Percentiles rank a stretch among this genome's conserved stretches.
These are phyloP conservation scores for Schwanniomyces pseudopolymorphus DNA, from an alignment of 805 yeast species.

Conservation along the genomic window DNA sequence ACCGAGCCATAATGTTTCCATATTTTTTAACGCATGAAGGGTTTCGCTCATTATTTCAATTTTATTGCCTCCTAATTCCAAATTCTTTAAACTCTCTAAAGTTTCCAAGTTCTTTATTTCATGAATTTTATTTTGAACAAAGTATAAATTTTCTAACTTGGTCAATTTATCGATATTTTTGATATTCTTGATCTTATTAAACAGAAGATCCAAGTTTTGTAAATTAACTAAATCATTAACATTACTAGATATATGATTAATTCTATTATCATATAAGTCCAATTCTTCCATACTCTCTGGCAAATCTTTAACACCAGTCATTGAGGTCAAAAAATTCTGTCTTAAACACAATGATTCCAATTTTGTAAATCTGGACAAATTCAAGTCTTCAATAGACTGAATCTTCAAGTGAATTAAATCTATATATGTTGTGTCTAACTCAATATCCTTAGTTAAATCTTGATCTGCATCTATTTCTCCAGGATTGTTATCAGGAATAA, in stretches of 20 bases:
- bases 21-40: conserved; percentile 50
- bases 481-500: conserved; percentile 43
- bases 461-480: conserved; percentile 68
- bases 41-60: conserved; percentile 57
- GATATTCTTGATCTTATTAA: conserved; percentile 84
- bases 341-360: conserved; percentile 69
- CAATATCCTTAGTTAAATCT: conserved; percentile 58
- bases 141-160: conserved; percentile 66
- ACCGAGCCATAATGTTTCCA: conserved; percentile 89
- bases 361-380: conserved; percentile 53
- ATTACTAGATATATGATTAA: conserved; percentile 78
- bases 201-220: conserved; percentile 73
- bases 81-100: conserved; percentile 55
- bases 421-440: conserved; percentile 57
- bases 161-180: conserved; percentile 68
- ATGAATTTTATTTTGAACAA: conserved; percentile 84
- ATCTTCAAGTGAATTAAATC: conserved; percentile 74
- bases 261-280: conserved; percentile 89
- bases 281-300: conserved; percentile 71
- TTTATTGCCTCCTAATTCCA: conserved; percentile 91
- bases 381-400: conserved; percentile 58
- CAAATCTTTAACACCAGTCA: conserved; percentile 55
- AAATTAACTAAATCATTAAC: conserved; percentile 59
- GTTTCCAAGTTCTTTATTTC: conserved; percentile 67
- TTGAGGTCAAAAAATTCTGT: conserved; percentile 77